Evolutionary conservation across 352 stramenopile species (phyloP), one percentile per base, ranked within the genome.

Genomic region (Phytopythium aichiense): DNA sequence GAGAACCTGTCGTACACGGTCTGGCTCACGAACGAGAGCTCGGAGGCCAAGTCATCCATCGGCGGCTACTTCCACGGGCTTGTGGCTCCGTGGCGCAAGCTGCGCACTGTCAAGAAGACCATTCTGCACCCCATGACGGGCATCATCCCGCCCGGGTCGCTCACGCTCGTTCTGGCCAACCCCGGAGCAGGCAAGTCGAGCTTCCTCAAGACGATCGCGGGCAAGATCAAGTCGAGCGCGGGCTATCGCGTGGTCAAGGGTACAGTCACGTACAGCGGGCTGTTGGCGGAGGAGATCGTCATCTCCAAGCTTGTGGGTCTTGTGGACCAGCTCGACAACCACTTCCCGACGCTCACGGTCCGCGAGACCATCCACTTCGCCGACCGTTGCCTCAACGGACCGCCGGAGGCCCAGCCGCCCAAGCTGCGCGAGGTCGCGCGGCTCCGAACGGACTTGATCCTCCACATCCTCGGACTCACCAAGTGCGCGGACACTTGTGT

Each of bases 321-420:
- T 30, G 67, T 87, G 8, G 77, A 84, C 43, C 77, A 85, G 58
- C 65, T 74, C 18, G 93, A 98, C 69, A 73, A 77, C 28, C 94
- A 98, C 74, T 71, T 88, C 18, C 74, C 93, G n/a, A 80, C 87
- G 12, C 73, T 98, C 30, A 98, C 92, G 2, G 95, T 98, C 2
- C 73, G 88, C 37, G 93, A 98, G 65, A 98, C 95, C 6, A 84
- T 98, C 60, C 67, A 89, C 38, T 98, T 98, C 74, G 87, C 93
- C 12, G 95, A 95, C 63, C 84, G 91, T 40, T 97, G 87, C 63
- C 73, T 92, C 22, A 89, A 77, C 38, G 66, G 67, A 2, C 58
- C 57, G 28, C 56, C 69, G 4, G 61, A 73, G 40, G 23, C 9
- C 37, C 63, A 74, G 45, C 54, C 86, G 49, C 45, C 86, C 49